Evolutionary conservation across 1,284 basidiomycete genomes (phyloP).

Genomic region (Rhodofomes roseus): DNA sequence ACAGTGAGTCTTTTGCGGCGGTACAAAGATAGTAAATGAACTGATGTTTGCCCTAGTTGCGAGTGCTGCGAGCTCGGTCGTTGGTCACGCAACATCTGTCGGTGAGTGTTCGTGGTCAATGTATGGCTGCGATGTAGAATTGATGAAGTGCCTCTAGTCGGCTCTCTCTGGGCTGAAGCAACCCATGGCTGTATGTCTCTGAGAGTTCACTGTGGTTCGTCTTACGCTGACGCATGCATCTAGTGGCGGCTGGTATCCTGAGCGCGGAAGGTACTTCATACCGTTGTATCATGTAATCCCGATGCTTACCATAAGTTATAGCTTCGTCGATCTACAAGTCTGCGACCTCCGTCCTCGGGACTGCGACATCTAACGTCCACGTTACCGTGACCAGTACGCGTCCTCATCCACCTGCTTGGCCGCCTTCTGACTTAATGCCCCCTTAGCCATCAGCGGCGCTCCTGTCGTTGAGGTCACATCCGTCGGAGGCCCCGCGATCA

Average conservation of each 20-base stretch:
- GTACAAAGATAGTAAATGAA: neutral
- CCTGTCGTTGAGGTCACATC: constrained; percentile 26
- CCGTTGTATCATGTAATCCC: neutral
- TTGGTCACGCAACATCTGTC: constrained; percentile 8
- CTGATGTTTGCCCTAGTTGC: neutral
- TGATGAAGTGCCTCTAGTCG: neutral
- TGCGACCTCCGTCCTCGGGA: constrained; percentile 13
- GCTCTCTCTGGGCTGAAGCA: neutral
- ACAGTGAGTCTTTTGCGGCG: constrained; percentile 1
- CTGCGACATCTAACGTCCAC: constrained; percentile 14
- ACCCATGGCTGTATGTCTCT: constrained; percentile 8
- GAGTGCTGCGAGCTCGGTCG: constrained; percentile 9
- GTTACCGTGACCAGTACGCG: constrained; percentile 16
- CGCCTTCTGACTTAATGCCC: neutral
- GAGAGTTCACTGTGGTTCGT: neutral
- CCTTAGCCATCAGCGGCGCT: constrained; percentile 16
- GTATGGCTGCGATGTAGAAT: too few species aligned
- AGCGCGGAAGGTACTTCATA: neutral
- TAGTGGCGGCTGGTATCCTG: neutral
- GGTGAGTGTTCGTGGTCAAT: constrained; percentile 5
- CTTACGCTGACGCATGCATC: neutral
- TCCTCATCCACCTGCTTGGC: neutral
- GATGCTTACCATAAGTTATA: neutral
- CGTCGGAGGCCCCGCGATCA: constrained; percentile 19
- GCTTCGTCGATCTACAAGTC: constrained; percentile 11